Evolutionary conservation across 2,329 filamentous ascomycete genomes (phyloP), one percentile per base, ranked within the genome.

Genomic region (Trichophyton rubrum): DNA sequence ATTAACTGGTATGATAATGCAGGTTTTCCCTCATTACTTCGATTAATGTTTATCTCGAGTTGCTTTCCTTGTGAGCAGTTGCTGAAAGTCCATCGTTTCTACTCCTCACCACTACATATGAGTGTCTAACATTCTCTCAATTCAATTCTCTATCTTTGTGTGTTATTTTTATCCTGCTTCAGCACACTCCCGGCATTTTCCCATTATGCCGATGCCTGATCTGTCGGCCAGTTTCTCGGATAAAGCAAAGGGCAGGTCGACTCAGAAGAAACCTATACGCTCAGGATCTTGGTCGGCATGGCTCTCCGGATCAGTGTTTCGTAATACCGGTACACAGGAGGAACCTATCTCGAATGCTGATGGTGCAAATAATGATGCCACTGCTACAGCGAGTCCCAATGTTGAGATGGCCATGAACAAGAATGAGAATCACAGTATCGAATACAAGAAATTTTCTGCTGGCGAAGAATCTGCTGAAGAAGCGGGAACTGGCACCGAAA

Each of bases 271-370:
- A 15, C 27, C 35, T 15, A 35, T 43, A 27, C 61, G 60, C 38
- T 62, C 62, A 56, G 64, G 62, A 40, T 66, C 62, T 58, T 64
- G 59, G 62, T 60, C 64, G 40, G 47, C 47, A 35, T 62, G 64
- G 58, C 47, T 62, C 4, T 22, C 57, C 2, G 49, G 43, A n/a
- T 64, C 64, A 9, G 43, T 62, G 11, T 57, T 62, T 35, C 40
- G 27, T 35, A 40, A 38, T 20, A 9, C 33, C 20, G 15, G 40
- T 13, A 3, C 40, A n/a, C 17, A 59, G 24, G 9, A 15, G n/a
- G 15, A 24, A 5, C 15, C 55, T 51, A 53, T 30, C n/a, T 33
- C 22, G 2, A 33, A 20, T 2, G 27, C 5, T 53, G 24, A 33
- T 33, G 24, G 49, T 2, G 13, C 7, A 53, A 30, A 53, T 30